A percentile compares a stretch with the other conserved stretches of the same genome.
These are phyloP conservation scores for Starmerella khaoyaiensis DNA, from an alignment of 805 yeast genomes.

Conservation along the genomic window DNA sequence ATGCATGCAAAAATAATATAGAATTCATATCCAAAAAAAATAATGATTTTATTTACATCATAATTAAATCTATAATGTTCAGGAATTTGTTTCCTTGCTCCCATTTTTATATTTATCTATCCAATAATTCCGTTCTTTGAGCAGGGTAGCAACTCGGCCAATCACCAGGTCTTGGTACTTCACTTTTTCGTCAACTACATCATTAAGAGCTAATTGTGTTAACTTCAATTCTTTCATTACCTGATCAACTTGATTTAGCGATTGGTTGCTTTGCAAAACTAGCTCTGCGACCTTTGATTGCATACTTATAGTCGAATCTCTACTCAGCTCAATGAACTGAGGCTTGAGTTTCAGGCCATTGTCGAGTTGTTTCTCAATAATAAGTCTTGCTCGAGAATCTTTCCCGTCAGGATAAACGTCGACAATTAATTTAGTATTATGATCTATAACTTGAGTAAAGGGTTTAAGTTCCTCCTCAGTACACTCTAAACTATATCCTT, in stretches of 20 bases:
- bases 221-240: not conserved
- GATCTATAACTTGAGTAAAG: too few relatives aligned
- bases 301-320: not conserved
- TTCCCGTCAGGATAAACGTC: too few relatives aligned
- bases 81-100: not conserved
- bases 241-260: not conserved
- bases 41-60: too few relatives aligned
- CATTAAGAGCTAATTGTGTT: conserved; percentile 5
- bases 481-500: too few relatives aligned
- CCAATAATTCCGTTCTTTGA: conserved; percentile 14
- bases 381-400: too few relatives aligned
- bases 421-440: too few relatives aligned
- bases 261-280: not conserved
- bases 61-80: too few relatives aligned
- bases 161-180: conserved; percentile 12
- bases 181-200: conserved; percentile 16
- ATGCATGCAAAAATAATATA: too few relatives aligned
- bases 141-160: conserved; percentile 12
- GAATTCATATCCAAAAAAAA: too few relatives aligned
- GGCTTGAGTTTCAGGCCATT: conserved; percentile 15
- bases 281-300: not conserved
- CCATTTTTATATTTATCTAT: not conserved
- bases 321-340: not conserved
- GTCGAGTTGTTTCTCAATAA: not conserved
- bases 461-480: too few relatives aligned